A percentile compares a stretch with the other conserved stretches of the same genome.
Conservation (phyloP, 1,284 basidiomycete genomes). For the Leccinum pachyderme region DNA sequence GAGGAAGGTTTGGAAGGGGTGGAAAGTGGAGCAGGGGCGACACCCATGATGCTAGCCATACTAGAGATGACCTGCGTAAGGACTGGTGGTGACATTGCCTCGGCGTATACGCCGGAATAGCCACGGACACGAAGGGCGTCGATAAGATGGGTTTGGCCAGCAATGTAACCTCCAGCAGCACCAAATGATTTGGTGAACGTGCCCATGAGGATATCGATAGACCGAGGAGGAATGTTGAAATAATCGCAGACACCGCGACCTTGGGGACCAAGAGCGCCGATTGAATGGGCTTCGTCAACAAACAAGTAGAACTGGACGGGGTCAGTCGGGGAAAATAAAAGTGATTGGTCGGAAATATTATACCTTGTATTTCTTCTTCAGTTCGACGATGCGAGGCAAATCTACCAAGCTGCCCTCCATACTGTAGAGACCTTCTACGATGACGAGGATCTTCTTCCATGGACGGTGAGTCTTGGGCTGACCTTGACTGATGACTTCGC, state of each 20-base stretch:
- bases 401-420: constrained; percentile 97
- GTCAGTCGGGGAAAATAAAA: constrained; percentile 9
- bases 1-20: constrained; percentile 35
- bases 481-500: constrained; percentile 94
- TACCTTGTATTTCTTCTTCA: constrained; percentile 97
- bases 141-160: constrained; percentile 79
- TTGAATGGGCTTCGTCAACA: constrained; percentile 96
- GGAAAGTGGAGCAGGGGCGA: constrained; percentile 48
- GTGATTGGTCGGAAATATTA: constrained; percentile 11
- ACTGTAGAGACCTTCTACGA: constrained; percentile 95
- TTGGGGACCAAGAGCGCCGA: constrained; percentile 91
- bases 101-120: constrained; percentile 86
- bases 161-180: constrained; percentile 94
- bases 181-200: constrained; percentile 99
- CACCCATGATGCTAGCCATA: constrained; percentile 96
- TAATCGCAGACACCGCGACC: constrained; percentile 97
- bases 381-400: constrained; percentile 78
- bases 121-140: constrained; percentile 81
- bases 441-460: constrained; percentile 97
- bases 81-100: constrained; percentile 90
- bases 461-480: constrained; percentile 97
- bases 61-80: constrained; percentile 89
- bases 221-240: constrained; percentile 81
- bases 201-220: constrained; percentile 95
- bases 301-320: constrained; percentile 85